Percentiles rank a stretch among this genome's conserved stretches.
Conservation (phyloP, 2,329 filamentous ascomycete species). For the Aureobasidium sp. region DNA sequence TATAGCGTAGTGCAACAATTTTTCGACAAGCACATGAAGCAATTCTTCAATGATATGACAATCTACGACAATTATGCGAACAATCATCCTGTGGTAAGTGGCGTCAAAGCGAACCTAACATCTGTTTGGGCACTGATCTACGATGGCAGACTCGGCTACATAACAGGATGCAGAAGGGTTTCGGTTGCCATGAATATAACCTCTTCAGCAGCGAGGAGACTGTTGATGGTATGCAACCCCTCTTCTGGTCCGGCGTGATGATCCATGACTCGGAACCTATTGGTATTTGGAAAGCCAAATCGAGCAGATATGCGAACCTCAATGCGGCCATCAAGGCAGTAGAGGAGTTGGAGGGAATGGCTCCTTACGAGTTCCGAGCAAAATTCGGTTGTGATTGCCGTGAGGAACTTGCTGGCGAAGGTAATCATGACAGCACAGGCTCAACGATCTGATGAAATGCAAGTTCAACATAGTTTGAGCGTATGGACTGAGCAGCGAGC, state of each 20-base stretch:
- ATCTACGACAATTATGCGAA: conserved; percentile 83
- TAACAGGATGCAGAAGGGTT: conserved; percentile 52
- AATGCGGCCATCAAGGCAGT: conserved; percentile 54
- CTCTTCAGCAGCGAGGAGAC: conserved; percentile 45
- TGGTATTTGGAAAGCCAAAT: conserved; percentile 48
- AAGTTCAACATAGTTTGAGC: too few species aligned
- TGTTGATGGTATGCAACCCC: conserved; percentile 35
- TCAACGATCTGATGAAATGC: neutral
- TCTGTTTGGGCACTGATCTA: neutral
- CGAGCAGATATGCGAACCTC: conserved; percentile 62
- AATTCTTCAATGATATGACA: conserved; percentile 77
- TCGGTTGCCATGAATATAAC: conserved; percentile 56
- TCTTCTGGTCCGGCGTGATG: conserved; percentile 62
- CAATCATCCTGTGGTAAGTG: conserved; percentile 61
- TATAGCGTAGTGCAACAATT: conserved; percentile 66
- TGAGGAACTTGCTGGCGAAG: neutral
- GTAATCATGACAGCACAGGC: neutral
- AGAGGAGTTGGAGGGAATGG: conserved; percentile 39
- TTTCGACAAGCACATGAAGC: conserved; percentile 63
- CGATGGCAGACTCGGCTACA: conserved; percentile 51
- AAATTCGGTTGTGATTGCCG: conserved; percentile 57
- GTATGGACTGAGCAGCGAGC: neutral
- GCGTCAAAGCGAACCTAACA: neutral
- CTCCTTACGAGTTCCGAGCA: conserved; percentile 49
- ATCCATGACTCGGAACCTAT: conserved; percentile 61